phyloP scores from a whole-genome alignment of 2,329 filamentous ascomycete genomes.

The Fusarium sp. region DNA sequence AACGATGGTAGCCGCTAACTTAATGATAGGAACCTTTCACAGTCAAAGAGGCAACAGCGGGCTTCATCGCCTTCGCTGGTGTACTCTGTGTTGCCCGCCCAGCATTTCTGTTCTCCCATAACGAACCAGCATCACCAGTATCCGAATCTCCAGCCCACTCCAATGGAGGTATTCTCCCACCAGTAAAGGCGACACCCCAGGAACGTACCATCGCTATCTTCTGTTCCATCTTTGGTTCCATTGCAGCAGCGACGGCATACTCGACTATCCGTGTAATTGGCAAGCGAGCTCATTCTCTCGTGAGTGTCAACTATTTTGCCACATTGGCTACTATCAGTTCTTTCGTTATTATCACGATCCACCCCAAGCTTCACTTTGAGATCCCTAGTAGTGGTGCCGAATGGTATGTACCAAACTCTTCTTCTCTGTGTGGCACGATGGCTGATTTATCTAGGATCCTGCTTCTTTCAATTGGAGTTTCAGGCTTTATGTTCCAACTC shows the following conservation, averaged over 20 bases:
- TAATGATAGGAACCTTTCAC: constrained; percentile 75
- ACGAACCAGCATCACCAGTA: constrained; percentile 1
- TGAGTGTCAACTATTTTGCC: constrained; percentile 84
- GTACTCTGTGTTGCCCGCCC: constrained; percentile 83
- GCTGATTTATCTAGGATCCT: constrained; percentile 63
- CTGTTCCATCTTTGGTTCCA: constrained; percentile 76
- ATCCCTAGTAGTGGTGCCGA: constrained; percentile 47
- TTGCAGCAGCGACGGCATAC: constrained; percentile 77
- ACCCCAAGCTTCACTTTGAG: constrained; percentile 59
- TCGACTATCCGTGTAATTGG: constrained; percentile 82
- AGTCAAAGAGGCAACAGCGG: constrained; percentile 76
- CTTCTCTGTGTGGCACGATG: rapidly evolving
- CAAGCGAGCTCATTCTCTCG: constrained; percentile 78
- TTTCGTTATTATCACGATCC: constrained; percentile 66
- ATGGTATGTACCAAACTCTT: constrained; percentile 40
- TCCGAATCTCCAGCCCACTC: constrained; percentile 10
- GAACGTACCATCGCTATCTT: constrained; percentile 76
- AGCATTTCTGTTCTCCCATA: constrained; percentile 64
- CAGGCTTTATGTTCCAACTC: constrained; percentile 84
- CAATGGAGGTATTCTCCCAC: constrained; percentile 46
- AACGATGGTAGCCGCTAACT: rapidly evolving
- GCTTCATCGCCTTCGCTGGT: constrained; percentile 76
- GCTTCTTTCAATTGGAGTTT: constrained; percentile 72
- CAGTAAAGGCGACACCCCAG: constrained; percentile 61
- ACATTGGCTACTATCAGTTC: constrained; percentile 75